phyloP scores from a whole-genome alignment of 306 rosid genomes.

The Vicia sativa region DNA sequence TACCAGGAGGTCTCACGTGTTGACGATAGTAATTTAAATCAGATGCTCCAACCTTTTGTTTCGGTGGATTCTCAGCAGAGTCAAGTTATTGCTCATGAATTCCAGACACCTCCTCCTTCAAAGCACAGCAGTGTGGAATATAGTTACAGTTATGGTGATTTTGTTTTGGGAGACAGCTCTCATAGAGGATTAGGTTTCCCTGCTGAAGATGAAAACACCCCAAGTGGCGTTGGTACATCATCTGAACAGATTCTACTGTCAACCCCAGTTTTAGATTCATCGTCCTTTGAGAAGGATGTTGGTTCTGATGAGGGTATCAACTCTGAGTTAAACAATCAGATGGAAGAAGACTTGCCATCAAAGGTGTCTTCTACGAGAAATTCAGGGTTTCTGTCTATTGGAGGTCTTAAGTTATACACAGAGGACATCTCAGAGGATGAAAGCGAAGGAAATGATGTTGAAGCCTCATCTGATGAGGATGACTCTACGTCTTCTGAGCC shows the following conservation, averaged over 20 bases:
- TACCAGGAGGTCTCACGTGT: slow-evolving; percentile 52
- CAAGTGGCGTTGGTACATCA: slow-evolving; percentile 49
- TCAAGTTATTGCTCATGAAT: slow-evolving; percentile 52
- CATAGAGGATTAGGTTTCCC: slow-evolving; percentile 82
- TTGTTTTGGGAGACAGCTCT: slow-evolving; percentile 76
- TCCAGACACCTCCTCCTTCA: slow-evolving; percentile 61
- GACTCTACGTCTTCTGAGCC: slow-evolving; percentile 44
- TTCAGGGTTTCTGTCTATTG: slow-evolving; percentile 85
- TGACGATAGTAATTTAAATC: slow-evolving; percentile 42
- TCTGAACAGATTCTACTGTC: slow-evolving; percentile 46
- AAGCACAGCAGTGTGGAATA: slow-evolving; percentile 46
- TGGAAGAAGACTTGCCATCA: slow-evolving; percentile 47
- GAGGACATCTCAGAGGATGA: slow-evolving; percentile 70
- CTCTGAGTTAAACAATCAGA: slow-evolving; percentile 46
- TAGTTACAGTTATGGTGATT: slow-evolving; percentile 64
- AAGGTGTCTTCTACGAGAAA: slow-evolving; percentile 50
- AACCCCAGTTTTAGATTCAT: slow-evolving; percentile 50
- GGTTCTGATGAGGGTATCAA: slow-evolving; percentile 45
- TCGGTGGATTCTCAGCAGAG: slow-evolving; percentile 52
- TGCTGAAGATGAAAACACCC: slow-evolving; percentile 57
- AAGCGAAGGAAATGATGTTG: slow-evolving; percentile 56
- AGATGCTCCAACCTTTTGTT: slow-evolving; percentile 50
- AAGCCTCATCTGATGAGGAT: slow-evolving; percentile 52
- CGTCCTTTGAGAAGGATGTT: slow-evolving; percentile 51
- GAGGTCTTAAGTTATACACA: slow-evolving; percentile 81